A percentile compares a stretch with the other conserved stretches of the same genome.
Conservation (phyloP, 1,139 yeast species). For the Debaryomyces fabryi region DNA sequence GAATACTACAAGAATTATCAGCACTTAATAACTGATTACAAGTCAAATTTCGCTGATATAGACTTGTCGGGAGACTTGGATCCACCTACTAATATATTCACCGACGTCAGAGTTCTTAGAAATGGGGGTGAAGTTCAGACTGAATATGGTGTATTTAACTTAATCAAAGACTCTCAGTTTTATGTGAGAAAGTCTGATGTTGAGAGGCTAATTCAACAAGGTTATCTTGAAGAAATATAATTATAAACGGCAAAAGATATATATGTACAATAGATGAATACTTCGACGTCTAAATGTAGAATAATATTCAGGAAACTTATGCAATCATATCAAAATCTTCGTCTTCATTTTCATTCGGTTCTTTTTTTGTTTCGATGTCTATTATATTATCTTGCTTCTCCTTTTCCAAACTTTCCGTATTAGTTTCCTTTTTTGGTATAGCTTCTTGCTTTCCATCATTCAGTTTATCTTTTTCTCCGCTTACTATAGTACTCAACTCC, state of each 20-base stretch:
- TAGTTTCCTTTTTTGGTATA: constrained; percentile 4
- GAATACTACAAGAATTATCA: constrained; percentile 74
- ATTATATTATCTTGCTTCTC: constrained; percentile 6
- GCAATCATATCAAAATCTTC: constrained; percentile 6
- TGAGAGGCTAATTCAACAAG: constrained; percentile 91
- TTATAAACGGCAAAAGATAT: constrained; percentile 33
- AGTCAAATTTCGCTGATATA: constrained; percentile 79
- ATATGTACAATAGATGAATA: neutral
- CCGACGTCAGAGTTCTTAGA: constrained; percentile 88
- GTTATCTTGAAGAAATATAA: constrained; percentile 77
- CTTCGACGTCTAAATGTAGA: neutral
- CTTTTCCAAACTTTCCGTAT: neutral
- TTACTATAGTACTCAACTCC: constrained; percentile 28
- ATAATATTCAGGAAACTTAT: neutral
- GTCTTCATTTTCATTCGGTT: neutral
- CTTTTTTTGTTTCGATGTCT: constrained; percentile 6
- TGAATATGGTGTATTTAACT: constrained; percentile 92
- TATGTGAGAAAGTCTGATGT: constrained; percentile 94
- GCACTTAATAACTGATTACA: constrained; percentile 72
- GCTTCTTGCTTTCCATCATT: constrained; percentile 6
- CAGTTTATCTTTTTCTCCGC: constrained; percentile 14
- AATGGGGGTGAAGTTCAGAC: constrained; percentile 98
- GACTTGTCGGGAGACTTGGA: constrained; percentile 85
- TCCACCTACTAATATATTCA: constrained; percentile 90
- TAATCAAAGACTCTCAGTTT: constrained; percentile 94